Evolutionary conservation across 1,284 basidiomycete species (phyloP).

Genomic region (Cystobasidium slooffiae): DNA sequence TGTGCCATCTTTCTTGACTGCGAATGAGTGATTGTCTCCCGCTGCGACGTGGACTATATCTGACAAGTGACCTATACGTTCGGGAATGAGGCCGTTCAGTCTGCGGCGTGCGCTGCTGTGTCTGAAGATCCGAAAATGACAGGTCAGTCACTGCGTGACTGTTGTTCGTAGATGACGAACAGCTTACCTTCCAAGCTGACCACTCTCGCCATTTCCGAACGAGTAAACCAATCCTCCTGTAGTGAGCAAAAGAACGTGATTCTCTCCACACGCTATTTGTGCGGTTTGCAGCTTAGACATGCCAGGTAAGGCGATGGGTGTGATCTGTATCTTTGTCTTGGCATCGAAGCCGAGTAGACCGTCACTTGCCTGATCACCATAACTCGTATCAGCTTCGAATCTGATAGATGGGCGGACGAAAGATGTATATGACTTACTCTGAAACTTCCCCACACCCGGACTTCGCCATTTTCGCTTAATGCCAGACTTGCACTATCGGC

Average conservation of each 20-base stretch:
- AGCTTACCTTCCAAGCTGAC: slow-evolving; percentile 77
- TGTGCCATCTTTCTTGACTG: slow-evolving; percentile 76
- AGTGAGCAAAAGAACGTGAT: slow-evolving; percentile 85
- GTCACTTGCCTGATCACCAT: slow-evolving; percentile 7
- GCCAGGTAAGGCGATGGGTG: slow-evolving; percentile 22
- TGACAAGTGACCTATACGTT: slow-evolving; percentile 71
- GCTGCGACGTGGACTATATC: slow-evolving; percentile 78
- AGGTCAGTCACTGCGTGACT: neutral
- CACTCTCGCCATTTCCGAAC: slow-evolving; percentile 81
- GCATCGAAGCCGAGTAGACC: slow-evolving; percentile 23
- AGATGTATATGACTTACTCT: slow-evolving; percentile 65
- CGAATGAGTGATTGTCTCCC: slow-evolving; percentile 85
- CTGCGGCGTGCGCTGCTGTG: slow-evolving; percentile 71
- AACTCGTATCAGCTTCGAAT: neutral
- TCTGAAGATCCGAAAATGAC: slow-evolving; percentile 45
- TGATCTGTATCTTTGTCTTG: slow-evolving; percentile 24
- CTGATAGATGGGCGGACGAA: neutral
- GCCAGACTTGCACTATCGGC: slow-evolving; percentile 56
- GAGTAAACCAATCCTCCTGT: slow-evolving; percentile 78
- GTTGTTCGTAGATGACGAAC: neutral
- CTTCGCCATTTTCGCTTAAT: slow-evolving; percentile 63
- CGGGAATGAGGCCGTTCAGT: slow-evolving; percentile 79
- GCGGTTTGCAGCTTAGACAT: slow-evolving; percentile 11
- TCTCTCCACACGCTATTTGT: slow-evolving; percentile 76
- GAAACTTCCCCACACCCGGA: slow-evolving; percentile 91